Conservation (phyloP, 208 protist genomes). For the Wallacemonas rigidus region DNA sequence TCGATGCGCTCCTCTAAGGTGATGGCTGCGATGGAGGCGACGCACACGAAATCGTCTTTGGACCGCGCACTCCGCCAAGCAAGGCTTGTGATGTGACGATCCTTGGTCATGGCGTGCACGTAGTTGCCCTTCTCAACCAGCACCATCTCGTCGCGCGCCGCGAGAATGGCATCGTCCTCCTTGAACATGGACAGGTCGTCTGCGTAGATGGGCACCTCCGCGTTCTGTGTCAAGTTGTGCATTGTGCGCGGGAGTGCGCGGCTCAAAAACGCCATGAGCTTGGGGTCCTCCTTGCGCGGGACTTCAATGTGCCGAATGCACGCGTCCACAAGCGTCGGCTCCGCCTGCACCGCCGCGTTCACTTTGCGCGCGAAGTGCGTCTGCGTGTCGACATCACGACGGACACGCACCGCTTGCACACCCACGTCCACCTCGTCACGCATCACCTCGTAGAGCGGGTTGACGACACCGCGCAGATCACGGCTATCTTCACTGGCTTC, state of each 20-base stretch:
- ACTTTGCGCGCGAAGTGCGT: constrained; percentile 81
- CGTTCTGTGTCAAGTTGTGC: constrained; percentile 85
- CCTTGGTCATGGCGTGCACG: constrained; percentile 78
- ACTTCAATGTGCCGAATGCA: constrained; percentile 63
- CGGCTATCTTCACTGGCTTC: constrained; percentile 89
- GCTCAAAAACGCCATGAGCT: constrained; percentile 72
- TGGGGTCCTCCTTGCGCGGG: constrained; percentile 56
- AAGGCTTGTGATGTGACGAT: constrained; percentile 72
- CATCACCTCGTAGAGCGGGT: constrained; percentile 64
- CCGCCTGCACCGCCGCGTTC: constrained; percentile 75
- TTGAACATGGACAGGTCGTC: constrained; percentile 86
- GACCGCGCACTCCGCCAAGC: constrained; percentile 73
- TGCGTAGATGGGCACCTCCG: constrained; percentile 84
- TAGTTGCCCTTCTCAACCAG: constrained; percentile 89
- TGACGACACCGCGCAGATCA: constrained; percentile 66
- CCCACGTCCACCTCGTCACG: constrained; percentile 74
- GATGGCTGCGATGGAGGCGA: constrained; percentile 68
- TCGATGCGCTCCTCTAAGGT: constrained; percentile 77
- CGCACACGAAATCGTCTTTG: constrained; percentile 78
- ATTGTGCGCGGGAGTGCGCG: constrained; percentile 79
- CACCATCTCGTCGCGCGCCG: constrained; percentile 74
- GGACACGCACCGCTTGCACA: constrained; percentile 72
- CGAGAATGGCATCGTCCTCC: constrained; percentile 89
- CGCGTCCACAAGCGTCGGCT: constrained; percentile 82
- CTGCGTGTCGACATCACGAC: constrained; percentile 43